These are phyloP conservation scores for Alloteropsis semialata DNA, from an alignment of 176 grass and related monocot genomes.

Conservation along the genomic window DNA sequence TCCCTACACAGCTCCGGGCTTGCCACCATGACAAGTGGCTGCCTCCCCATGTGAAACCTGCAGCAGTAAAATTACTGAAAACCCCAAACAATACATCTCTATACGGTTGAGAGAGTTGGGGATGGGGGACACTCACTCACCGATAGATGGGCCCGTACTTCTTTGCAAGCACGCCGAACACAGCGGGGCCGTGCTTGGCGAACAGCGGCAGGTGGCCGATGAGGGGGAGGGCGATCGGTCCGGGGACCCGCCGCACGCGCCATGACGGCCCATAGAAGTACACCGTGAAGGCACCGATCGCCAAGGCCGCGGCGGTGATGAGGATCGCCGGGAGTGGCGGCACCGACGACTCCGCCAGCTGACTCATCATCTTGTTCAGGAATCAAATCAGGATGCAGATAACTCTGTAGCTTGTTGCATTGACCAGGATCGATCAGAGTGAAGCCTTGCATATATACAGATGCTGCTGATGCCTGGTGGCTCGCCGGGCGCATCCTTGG, in stretches of 20 bases:
- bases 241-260: slow-evolving; percentile 46
- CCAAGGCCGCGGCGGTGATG: slow-evolving; percentile 11
- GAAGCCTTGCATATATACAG: neutral
- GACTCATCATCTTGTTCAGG: no score
- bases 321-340: neutral
- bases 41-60: slow-evolving; percentile 45
- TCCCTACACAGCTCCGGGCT: slow-evolving; percentile 38
- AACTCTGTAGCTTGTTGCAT: no score
- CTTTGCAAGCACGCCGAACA: slow-evolving; percentile 34
- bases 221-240: slow-evolving; percentile 27
- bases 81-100: neutral
- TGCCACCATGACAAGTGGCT: slow-evolving; percentile 30
- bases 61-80: no score
- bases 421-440: no score
- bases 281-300: slow-evolving; percentile 8
- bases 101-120: no score
- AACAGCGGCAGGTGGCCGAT: slow-evolving; percentile 61
- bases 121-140: neutral
- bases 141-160: slow-evolving; percentile 44
- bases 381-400: no score
- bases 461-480: neutral
- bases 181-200: slow-evolving; percentile 46
- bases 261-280: slow-evolving; percentile 55
- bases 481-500: neutral
- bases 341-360: neutral